Conservation (phyloP, 495 filamentous ascomycete genomes). For the Penicillium daleae region DNA sequence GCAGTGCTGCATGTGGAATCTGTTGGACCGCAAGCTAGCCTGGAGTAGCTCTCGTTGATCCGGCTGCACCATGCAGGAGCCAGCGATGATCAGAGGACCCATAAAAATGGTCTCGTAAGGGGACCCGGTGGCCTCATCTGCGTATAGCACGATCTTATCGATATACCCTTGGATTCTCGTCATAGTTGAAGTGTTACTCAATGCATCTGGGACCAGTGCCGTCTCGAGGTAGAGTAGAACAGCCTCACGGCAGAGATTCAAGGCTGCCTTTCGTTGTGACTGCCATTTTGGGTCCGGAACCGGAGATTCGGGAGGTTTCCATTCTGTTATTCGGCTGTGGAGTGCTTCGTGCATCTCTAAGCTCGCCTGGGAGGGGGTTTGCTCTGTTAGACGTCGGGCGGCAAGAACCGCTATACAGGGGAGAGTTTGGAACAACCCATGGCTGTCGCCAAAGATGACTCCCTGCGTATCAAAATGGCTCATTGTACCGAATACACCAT, state of each 20-base stretch:
- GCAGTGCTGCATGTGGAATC: neutral
- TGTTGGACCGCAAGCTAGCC: neutral
- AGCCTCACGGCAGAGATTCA: neutral
- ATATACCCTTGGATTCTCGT: neutral
- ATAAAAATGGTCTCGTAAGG: neutral
- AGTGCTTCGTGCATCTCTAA: neutral
- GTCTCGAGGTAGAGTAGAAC: neutral
- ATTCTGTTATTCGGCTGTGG: neutral
- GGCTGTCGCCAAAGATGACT: neutral
- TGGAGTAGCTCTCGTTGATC: neutral
- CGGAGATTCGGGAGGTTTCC: neutral
- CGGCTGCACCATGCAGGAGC: neutral
- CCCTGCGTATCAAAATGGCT: neutral
- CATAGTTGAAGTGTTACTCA: neutral
- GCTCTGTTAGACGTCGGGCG: neutral
- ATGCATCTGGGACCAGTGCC: neutral
- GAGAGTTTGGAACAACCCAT: neutral
- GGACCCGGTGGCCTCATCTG: neutral
- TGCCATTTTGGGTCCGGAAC: neutral
- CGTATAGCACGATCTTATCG: neutral
- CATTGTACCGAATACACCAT: neutral
- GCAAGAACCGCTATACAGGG: neutral
- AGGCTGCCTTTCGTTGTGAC: neutral
- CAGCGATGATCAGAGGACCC: neutral
- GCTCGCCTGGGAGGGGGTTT: neutral